phyloP scores from a whole-genome alignment of 2,329 filamentous ascomycete genomes.

The Chaetomiaceae sp. region DNA sequence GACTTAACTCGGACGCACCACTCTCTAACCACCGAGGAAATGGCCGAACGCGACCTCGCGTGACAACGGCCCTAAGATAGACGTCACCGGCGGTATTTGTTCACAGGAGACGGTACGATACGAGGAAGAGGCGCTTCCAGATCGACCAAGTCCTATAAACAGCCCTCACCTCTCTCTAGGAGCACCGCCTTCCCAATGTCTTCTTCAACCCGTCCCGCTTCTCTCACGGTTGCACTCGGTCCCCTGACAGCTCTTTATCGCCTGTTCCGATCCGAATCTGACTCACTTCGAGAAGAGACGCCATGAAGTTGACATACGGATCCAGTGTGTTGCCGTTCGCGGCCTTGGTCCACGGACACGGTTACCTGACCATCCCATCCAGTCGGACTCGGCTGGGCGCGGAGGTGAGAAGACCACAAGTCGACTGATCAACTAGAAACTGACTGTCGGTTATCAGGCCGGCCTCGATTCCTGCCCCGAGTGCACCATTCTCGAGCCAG shows the following conservation, averaged over 20 bases:
- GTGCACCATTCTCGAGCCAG: conserved; percentile 51
- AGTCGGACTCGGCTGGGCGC: conserved; percentile 43
- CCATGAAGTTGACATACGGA: conserved; percentile 21
- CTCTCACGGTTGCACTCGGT: not conserved
- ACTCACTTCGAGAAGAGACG: not conserved
- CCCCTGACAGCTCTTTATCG: no score
- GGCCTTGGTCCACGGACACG: conserved; percentile 35
- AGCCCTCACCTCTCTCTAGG: no score
- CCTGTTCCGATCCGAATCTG: not conserved
- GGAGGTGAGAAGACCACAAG: conserved; percentile 32
- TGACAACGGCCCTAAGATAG: no score
- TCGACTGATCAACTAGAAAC: conserved; percentile 6
- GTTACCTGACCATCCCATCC: conserved; percentile 40
- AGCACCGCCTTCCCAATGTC: no score
- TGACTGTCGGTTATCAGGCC: conserved; percentile 31
- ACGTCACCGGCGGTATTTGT: no score
- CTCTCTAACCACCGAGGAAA: conserved; percentile 1
- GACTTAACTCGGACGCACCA: conserved; percentile 8
- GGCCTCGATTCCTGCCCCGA: conserved; percentile 49
- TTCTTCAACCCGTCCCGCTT: no score
- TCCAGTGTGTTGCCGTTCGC: conserved; percentile 14
- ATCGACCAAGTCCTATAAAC: no score
- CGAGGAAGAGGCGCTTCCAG: no score
- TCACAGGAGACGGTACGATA: no score
- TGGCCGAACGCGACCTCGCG: not conserved